Evolutionary conservation across 2,329 filamentous ascomycete genomes (phyloP).

Genomic region (Coniochaeta prunicola): DNA sequence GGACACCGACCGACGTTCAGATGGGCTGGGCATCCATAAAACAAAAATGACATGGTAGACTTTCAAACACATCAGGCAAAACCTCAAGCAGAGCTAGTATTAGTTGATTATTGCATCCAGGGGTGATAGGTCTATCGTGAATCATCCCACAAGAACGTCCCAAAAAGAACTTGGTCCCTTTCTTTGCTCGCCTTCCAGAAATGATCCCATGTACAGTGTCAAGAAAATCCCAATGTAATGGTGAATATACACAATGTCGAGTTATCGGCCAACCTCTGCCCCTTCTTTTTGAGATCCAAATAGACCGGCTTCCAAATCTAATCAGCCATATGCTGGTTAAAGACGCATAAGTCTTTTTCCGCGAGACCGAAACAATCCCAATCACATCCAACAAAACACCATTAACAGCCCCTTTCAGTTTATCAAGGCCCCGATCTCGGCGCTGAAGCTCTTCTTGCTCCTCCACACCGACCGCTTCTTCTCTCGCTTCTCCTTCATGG

Average conservation of each 20-base stretch:
- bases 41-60: slow-evolving; percentile 9
- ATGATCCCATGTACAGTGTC: neutral
- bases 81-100: slow-evolving; percentile 9
- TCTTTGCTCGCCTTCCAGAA: neutral
- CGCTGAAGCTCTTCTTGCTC: slow-evolving; percentile 47
- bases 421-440: slow-evolving; percentile 42
- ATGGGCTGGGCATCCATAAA: neutral
- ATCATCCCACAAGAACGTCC: slow-evolving; percentile 9
- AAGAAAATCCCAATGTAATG: neutral
- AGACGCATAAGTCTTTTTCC: neutral
- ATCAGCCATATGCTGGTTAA: neutral
- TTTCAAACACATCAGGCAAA: slow-evolving; percentile 21
- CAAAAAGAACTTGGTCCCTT: neutral
- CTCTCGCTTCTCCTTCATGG: slow-evolving; percentile 62
- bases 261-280: no score
- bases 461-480: slow-evolving; percentile 62
- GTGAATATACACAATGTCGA: neutral
- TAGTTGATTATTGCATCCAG: slow-evolving; percentile 18
- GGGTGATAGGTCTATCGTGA: slow-evolving; percentile 19
- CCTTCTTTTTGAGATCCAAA: neutral
- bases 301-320: neutral
- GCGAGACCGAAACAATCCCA: neutral
- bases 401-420: slow-evolving; percentile 18
- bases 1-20: neutral
- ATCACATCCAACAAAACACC: neutral